A percentile compares a stretch with the other conserved stretches of the same genome.
Evolutionary conservation across 1,139 yeast genomes (phyloP).

Genomic region (Arxiozyma heterogenica): DNA sequence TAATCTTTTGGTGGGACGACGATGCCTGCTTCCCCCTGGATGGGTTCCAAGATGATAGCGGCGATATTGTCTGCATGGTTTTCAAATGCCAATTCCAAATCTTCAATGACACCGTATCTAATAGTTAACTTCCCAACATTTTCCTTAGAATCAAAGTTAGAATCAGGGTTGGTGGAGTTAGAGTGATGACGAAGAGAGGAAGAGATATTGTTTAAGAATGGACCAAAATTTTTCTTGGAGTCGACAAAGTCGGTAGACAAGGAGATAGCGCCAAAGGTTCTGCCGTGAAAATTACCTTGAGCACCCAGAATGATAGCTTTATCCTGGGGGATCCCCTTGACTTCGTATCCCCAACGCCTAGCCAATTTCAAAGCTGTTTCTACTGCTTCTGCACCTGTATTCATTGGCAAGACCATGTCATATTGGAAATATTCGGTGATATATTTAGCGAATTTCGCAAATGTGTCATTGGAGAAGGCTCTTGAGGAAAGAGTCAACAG

Average conservation of each 20-base stretch:
- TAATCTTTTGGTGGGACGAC: constrained; percentile 87
- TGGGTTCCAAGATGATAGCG: constrained; percentile 87
- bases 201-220: constrained; percentile 76
- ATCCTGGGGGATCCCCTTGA: constrained; percentile 71
- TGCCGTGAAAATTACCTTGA: constrained; percentile 86
- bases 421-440: constrained; percentile 82
- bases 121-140: no score
- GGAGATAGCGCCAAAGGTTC: constrained; percentile 90
- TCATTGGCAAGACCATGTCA: constrained; percentile 94
- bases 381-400: constrained; percentile 98
- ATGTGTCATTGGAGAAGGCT: constrained; percentile 85
- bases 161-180: constrained; percentile 34
- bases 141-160: no score
- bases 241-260: constrained; percentile 89
- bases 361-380: constrained; percentile 92
- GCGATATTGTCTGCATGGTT: constrained; percentile 87
- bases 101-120: constrained; percentile 62
- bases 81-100: constrained; percentile 71
- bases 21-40: constrained; percentile 98
- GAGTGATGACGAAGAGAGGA: constrained; percentile 42
- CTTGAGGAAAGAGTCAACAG: constrained; percentile 79
- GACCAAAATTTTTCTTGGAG: constrained; percentile 84
- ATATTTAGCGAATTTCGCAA: constrained; percentile 80
- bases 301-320: constrained; percentile 88
- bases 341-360: constrained; percentile 92